Evolutionary conservation across 2,329 filamentous ascomycete genomes (phyloP), one percentile per base, ranked within the genome.

Genomic region (Tolypocladium nubicola): DNA sequence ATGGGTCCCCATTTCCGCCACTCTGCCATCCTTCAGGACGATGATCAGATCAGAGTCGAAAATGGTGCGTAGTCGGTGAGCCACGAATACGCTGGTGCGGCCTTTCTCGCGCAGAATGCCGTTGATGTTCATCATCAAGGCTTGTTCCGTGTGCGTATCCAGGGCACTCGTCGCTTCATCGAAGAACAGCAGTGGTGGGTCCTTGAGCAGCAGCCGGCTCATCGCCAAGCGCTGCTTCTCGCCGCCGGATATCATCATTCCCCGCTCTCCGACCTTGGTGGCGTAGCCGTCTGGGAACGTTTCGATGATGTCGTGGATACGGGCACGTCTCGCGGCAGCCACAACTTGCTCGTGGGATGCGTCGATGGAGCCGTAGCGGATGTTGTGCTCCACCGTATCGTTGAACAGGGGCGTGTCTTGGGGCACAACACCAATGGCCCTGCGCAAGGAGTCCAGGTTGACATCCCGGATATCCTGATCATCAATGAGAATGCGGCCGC

Each of bases 341-440:
- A 84, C 70, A 9, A 99, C 87, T 58, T 86, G 79, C 38, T 90
- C 89, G 11, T 81, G 77, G 0, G 85, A 80, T 0, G 93, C 92
- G 52, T 85, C 83, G 61, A 97, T 82, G 63, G 88, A 83, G 54
- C 94, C 94, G 70, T 99, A 99, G 61, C 85, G 87, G 66, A 99
- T 96, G 70, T 99, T 99, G 71, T 97, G 90, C 68, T 89, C 88
- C 58, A 99, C 93, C 0, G 91, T 94, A 67, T 96, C 91, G 70
- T 99, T 99, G 78, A 99, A 99, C 1, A 99, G 79, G 0, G 94
- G 92, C 0, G 94, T 97, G 65, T 99, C 94, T 70, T 99, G 95
- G 0, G 94, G 94, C 0, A 99, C 94, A 19, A 99, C 93, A 26
- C 94, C 94, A 61, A 99, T 97, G 2, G 88, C 82, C 62, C 83